Evolutionary conservation across 176 grass and related monocot genomes (phyloP).

Genomic region (Poa annua): DNA sequence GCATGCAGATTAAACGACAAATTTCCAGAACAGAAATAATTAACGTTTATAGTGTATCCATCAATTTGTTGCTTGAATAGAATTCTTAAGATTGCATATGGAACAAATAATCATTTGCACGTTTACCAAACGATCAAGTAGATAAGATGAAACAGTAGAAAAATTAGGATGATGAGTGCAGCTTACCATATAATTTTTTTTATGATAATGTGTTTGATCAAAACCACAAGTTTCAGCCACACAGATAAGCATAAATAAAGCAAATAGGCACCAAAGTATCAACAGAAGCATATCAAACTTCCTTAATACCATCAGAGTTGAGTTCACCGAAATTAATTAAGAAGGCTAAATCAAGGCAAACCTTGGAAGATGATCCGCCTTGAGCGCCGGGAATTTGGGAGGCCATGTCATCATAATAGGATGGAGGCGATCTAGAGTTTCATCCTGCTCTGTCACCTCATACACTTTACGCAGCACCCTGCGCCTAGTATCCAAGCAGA

Average conservation of each 20-base stretch:
- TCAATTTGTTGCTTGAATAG: not conserved
- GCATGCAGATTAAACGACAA: not conserved
- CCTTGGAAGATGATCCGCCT: not conserved
- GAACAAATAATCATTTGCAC: not conserved
- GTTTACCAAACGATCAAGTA: too few relatives aligned
- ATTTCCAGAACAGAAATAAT: not conserved
- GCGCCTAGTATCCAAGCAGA: not conserved
- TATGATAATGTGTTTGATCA: not conserved
- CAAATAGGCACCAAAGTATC: not conserved
- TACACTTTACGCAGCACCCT: not conserved
- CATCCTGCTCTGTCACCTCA: not conserved
- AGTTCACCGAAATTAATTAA: not conserved
- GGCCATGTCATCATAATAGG: slow-evolving; percentile 21
- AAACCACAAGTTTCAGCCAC: not conserved
- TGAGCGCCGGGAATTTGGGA: not conserved
- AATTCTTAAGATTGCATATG: not conserved
- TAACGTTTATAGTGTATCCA: not conserved
- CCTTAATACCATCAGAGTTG: not conserved
- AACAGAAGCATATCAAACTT: not conserved
- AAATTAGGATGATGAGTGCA: slow-evolving; percentile 15
- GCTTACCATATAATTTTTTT: too few relatives aligned
- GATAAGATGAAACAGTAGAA: not conserved
- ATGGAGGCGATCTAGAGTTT: not conserved
- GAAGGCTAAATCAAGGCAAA: not conserved
- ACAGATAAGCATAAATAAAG: not conserved